Percentiles rank a stretch among this genome's conserved stretches.
Conservation (phyloP, 495 filamentous ascomycete genomes). For the Tuber brumale region DNA sequence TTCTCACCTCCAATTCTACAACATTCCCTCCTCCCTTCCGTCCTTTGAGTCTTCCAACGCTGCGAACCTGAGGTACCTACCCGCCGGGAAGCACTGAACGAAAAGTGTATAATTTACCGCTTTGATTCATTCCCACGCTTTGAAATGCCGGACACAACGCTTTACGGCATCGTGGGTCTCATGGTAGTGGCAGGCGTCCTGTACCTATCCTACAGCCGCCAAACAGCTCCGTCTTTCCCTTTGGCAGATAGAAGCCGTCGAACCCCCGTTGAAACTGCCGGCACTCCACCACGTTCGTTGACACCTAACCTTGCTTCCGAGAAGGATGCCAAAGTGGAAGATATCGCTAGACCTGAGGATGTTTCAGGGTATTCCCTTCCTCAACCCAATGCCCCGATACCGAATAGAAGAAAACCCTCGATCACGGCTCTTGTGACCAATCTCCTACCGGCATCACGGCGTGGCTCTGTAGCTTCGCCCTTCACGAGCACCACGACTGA, state of each 20-base stretch:
- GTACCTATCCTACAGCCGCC: constrained; percentile 3
- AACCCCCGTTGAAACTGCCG: background rate
- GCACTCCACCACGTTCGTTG: background rate
- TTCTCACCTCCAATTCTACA: background rate
- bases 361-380: background rate
- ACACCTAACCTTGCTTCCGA: background rate
- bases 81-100: background rate
- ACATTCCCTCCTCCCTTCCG: background rate
- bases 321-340: background rate
- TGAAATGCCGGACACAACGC: constrained; percentile 4
- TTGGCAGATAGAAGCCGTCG: background rate
- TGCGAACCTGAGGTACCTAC: background rate
- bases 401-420: constrained; percentile 14
- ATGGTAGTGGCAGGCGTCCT: background rate
- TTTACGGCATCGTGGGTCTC: background rate
- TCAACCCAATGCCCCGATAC: background rate
- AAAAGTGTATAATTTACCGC: background rate
- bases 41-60: background rate
- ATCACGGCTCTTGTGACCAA: constrained; percentile 25
- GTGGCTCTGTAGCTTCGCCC: constrained; percentile 25
- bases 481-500: constrained; percentile 4
- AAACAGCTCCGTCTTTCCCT: background rate
- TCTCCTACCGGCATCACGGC: constrained; percentile 21
- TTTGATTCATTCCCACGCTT: background rate
- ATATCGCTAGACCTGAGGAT: background rate